Base-by-base conservation (phyloP, 768 basidiomycete genomes). In the Collybia sp. region DNA sequence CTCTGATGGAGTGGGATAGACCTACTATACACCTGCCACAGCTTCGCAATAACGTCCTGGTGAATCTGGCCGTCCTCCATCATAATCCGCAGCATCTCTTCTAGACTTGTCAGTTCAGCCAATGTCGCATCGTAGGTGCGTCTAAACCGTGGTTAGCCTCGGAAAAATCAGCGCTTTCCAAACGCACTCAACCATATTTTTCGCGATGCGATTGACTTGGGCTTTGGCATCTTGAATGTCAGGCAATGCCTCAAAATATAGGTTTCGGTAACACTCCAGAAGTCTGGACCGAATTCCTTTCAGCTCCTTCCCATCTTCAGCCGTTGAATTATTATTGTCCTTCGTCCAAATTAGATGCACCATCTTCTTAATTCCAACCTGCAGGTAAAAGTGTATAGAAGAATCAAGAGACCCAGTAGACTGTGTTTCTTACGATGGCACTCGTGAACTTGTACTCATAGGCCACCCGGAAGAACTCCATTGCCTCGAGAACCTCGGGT, bases 11-110 rank as follows among this genome's bases (percentile, higher is more conserved):
- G 5, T 19, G 9, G 16, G 11, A 12, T 11, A 3, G 6, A 69
- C 88, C 58, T 58, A 93, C 94, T 86, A 62, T 98, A 99, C 19
- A 94, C 89, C 54, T 93, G 87, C 96, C 96, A 99, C 1, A 99
- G 76, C 69, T 92, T 95, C 36, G 79, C 72, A 52, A 93, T 82
- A 38, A 98, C 86, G 46, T 96, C 93, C 3, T 71, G 62, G 55
- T 93, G 87, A 15, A 99, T 79, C 30, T 83, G 83, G 2, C 77
- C 80, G 40, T 94, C 89, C 6, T 87, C 83, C 88, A 95, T 94
- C 87, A 99, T 88, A 25, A 88, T 90, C 36, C 90, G 79, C 83
- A 99, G 85, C 76, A 98, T 86, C 65, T 97, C 93, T 59, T 99
- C 96, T 43, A 98, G 67, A 54, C 92, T 94, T 1, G 94, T 99